Evolutionary conservation across 2,329 filamentous ascomycete species (phyloP), one percentile per base, ranked within the genome.

Genomic region (Sclerotinia glacialis): DNA sequence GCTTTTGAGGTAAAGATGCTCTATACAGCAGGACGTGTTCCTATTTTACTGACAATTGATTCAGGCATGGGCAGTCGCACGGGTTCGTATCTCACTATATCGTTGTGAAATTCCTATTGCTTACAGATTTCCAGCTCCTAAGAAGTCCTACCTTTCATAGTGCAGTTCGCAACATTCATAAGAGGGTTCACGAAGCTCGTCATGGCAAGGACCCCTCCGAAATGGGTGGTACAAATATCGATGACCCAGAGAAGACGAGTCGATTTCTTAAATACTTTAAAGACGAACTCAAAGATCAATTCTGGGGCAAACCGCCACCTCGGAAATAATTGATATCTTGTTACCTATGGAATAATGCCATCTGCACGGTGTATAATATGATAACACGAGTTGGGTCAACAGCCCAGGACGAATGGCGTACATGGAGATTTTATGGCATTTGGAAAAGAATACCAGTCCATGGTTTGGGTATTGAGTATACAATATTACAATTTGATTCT

Each of bases 91-190:
- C 42, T 37, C 42, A 34, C 5, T 47, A 42, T 62, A 52, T 54
- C 61, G 44, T 40, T 52, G 4, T 31, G 18, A 18, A 40, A 12
- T 26, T 53, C 47, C 31, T 50, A 31, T 31, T 50, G 14, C 52
- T 64, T 50, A 65, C 64, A 31, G 67, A 63, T 47, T 64, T 72
- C 50, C 73, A 84, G 79, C 80, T 87, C 65, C 79, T 86, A 52
- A 76, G 78, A 64, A 85, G 82, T 64, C 83, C 83, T 3, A 74
- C 79, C 46, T 87, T 86, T 77, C 85, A 86, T 71, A 79, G 80
- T 64, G 78, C 73, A 34, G 82, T 86, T 23, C 79, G 82, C 31
- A 79, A 79, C 66, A 78, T 83, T 16, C 83, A 85, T 59, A 74
- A 73, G 42, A 74, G 70, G 54, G 68, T 76, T 16, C 73, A 76